A percentile compares a stretch with the other conserved stretches of the same genome.
Evolutionary conservation across 2,329 filamentous ascomycete species (phyloP).

Genomic region (Pseudofabraea citricarpa): DNA sequence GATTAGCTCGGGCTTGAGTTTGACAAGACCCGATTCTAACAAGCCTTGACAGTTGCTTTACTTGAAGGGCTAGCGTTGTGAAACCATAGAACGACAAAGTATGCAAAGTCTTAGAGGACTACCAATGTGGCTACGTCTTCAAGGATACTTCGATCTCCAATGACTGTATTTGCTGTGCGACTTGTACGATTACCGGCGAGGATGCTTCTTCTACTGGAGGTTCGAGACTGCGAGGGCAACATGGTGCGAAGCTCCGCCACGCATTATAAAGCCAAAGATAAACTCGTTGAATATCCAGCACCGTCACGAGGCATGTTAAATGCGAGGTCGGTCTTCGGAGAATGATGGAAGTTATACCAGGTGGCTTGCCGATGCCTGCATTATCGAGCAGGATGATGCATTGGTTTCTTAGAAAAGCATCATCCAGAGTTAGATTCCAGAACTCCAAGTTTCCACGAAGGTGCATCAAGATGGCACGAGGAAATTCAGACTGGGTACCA

Average conservation of each 20-base stretch:
- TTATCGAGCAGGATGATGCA: conserved; percentile 32
- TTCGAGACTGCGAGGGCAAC: conserved; percentile 25
- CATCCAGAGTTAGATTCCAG: conserved; percentile 28
- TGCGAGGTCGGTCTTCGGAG: conserved; percentile 25
- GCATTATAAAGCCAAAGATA: conserved; percentile 35
- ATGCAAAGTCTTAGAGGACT: conserved; percentile 29
- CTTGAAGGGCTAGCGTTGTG: conserved; percentile 29
- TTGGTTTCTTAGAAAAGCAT: conserved; percentile 25
- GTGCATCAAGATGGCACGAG: conserved; percentile 23
- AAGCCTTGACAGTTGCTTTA: conserved; percentile 26
- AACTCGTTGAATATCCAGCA: conserved; percentile 24
- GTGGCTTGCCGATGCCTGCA: conserved; percentile 29
- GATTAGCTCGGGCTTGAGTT: conserved; percentile 9
- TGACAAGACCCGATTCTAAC: conserved; percentile 28
- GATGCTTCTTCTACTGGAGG: conserved; percentile 24
- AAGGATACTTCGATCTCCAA: conserved; percentile 28
- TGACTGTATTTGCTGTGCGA: conserved; percentile 17
- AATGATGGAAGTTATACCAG: conserved; percentile 25
- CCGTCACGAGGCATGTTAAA: conserved; percentile 22
- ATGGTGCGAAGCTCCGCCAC: conserved; percentile 27
- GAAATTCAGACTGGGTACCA: conserved; percentile 13
- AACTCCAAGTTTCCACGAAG: conserved; percentile 25
- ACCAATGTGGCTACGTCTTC: conserved; percentile 27
- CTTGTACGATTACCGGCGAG: conserved; percentile 24
- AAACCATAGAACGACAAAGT: conserved; percentile 30